Evolutionary conservation across 768 basidiomycete species (phyloP).

Genomic region (Pulveroboletus sp.): DNA sequence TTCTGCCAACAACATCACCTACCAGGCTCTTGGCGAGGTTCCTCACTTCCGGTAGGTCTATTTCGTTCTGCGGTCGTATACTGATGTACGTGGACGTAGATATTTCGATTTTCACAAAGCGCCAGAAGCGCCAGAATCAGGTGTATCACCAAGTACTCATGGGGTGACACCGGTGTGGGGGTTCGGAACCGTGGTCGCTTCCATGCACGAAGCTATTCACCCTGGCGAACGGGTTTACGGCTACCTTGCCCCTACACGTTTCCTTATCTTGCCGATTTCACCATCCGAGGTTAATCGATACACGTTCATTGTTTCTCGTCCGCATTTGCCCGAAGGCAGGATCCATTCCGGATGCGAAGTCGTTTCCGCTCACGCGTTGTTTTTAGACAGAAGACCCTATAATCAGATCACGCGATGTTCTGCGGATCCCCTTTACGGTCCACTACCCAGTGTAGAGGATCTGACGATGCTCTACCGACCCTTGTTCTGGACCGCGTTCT

Average conservation of each 20-base stretch:
- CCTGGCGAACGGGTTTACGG: constrained; percentile 65
- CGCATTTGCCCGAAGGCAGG: constrained; percentile 64
- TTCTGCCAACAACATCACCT: constrained; percentile 70
- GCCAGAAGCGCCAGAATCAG: constrained; percentile 34
- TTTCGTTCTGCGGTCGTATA: neutral
- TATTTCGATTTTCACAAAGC: constrained; percentile 67
- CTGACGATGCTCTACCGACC: constrained; percentile 71
- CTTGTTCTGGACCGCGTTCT: constrained; percentile 73
- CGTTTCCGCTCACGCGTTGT: neutral
- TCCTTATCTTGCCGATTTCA: constrained; percentile 53
- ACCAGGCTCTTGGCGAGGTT: constrained; percentile 52
- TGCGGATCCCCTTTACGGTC: constrained; percentile 51
- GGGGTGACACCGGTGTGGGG: constrained; percentile 74
- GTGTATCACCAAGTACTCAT: constrained; percentile 47
- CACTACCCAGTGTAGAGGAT: constrained; percentile 50
- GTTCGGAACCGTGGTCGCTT: constrained; percentile 55
- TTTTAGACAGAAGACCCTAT: constrained; percentile 63
- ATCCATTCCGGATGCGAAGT: neutral
- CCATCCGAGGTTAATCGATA: constrained; percentile 48
- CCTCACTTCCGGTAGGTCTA: constrained; percentile 37
- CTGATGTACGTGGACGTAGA: constrained; percentile 36
- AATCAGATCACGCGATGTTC: constrained; percentile 64
- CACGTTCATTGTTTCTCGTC: constrained; percentile 56
- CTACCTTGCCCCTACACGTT: constrained; percentile 54
- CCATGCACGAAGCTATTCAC: constrained; percentile 45